phyloP scores from a whole-genome alignment of 1,139 yeast genomes.

The Saccharomyces hybrid region DNA sequence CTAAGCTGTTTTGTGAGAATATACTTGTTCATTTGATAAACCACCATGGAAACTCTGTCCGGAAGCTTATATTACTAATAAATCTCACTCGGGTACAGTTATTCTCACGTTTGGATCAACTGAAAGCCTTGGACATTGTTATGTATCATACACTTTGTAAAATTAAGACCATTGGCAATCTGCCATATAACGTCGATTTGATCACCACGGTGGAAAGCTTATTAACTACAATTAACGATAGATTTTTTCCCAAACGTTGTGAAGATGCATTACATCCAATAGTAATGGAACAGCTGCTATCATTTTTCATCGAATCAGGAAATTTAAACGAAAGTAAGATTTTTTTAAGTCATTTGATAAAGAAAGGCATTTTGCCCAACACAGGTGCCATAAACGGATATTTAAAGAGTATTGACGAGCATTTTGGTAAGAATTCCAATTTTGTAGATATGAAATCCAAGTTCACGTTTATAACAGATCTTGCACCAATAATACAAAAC shows the following conservation, averaged over 20 bases:
- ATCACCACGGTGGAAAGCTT: neutral
- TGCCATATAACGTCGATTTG: neutral
- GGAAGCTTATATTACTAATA: neutral
- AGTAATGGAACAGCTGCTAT: slow-evolving; percentile 9
- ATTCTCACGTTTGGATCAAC: neutral
- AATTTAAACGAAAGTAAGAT: slow-evolving; percentile 12
- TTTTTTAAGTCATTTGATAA: slow-evolving; percentile 9
- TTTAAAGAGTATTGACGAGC: slow-evolving; percentile 2
- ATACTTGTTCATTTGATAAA: neutral
- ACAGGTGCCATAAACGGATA: slow-evolving; percentile 9
- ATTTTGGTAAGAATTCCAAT: neutral
- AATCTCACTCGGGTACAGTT: neutral
- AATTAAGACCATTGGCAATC: neutral
- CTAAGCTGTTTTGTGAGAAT: neutral
- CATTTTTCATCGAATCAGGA: slow-evolving; percentile 7
- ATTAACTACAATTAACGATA: slow-evolving; percentile 6
- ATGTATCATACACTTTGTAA: neutral
- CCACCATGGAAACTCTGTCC: neutral
- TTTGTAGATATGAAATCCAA: slow-evolving; percentile 10
- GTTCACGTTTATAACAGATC: slow-evolving; percentile 15
- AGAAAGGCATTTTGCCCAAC: slow-evolving; percentile 10
- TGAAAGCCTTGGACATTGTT: neutral
- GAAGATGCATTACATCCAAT: slow-evolving; percentile 10
- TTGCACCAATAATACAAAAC: slow-evolving; percentile 14
- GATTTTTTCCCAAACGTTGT: slow-evolving; percentile 11